Evolutionary conservation across 2,329 filamentous ascomycete genomes (phyloP), one percentile per base, ranked within the genome.

Genomic region (Colletotrichum gigasporum): DNA sequence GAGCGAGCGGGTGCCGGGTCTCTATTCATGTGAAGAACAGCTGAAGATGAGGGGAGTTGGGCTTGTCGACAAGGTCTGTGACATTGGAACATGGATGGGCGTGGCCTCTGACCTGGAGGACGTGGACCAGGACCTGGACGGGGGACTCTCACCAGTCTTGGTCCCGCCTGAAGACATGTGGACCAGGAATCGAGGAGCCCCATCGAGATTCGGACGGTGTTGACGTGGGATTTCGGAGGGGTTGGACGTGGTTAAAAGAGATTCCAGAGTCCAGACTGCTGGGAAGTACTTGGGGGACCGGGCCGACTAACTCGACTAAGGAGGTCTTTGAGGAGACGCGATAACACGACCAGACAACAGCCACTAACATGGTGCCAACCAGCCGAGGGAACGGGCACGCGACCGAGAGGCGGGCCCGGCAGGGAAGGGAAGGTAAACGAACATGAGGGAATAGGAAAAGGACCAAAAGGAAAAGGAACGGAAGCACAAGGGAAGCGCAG

Each of bases 301-400:
- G 55, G 47, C 39, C 61, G 61, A 42, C 48, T 50, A 55, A 50
- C 61, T 61, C 28, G 56, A 54, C 48, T 42, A 37, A 61, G 61
- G 48, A 64, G 56, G 61, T 61, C 16, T 37, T 28, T 60, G 39
- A 44, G 35, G 47, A 47, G 41, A 47, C 44, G 55, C 42, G 56
- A 64, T 55, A 55, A 48, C 11, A 32, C 11, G 32, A 20, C 35
- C 24, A 37, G n/a, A 14, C 18, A 30, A 18, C 34, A 35, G 32
- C 48, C 28, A 56, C 39, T 28, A 39, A 42, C 20, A 26, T 18
- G 45, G 32, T 14, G 28, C 39, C 57, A 54, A 54, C 48, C 55
- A 42, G 34, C 32, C 7, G 34, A 52, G 39, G 32, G 47, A 24
- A 28, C 26, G 42, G 55, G 61, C 48, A 64, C 55, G 32, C 42